Evolutionary conservation across 441 rosid genomes (phyloP), one percentile per base, ranked within the genome.

Genomic region (Erodium texanum): DNA sequence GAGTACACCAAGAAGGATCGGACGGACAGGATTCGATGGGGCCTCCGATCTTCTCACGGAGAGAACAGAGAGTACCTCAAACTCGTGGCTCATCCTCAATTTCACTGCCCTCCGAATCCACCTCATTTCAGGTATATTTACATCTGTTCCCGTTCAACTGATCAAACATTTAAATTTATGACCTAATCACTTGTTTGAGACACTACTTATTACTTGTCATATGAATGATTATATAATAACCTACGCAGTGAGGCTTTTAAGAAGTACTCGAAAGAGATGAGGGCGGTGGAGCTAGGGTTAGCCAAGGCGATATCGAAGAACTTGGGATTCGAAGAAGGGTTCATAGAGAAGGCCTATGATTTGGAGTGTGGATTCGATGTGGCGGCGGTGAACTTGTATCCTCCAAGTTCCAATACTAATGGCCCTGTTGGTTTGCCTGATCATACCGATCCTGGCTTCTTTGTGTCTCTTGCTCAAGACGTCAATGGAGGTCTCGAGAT

Each of bases 361-460:
- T 50, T 76, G n/a, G 73, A 70, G 3, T 24, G 52, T 29, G 80
- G 80, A 14, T 74, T 74, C 12, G 80, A 79, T 45, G 78, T 76
- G 2, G 59, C 71, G 8, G 76, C 78, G 64, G 50, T 79, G 74
- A 79, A 79, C 65, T 27, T 71, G 3, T 79, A 79, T 36, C 80
- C 78, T 1, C 73, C 82, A 24, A 61, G 58, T 52, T 69, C 19
- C 64, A 19, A 69, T 9, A 73, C 82, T 11, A 71, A 69, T 19
- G 75, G 80, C 27, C 20, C 74, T 0, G 52, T 69, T 3, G 78
- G 80, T 20, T 4, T 77, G 1, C 58, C 77, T 24, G 61, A 70
- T 10, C 77, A 80, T 6, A 77, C 83, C 7, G 83, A 80, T 12
- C 81, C 79, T 0, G 79, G 83, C 24, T 73, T 80, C 66, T 20